Evolutionary conservation across 306 rosid genomes (phyloP).

Genomic region (Vigna mungo): DNA sequence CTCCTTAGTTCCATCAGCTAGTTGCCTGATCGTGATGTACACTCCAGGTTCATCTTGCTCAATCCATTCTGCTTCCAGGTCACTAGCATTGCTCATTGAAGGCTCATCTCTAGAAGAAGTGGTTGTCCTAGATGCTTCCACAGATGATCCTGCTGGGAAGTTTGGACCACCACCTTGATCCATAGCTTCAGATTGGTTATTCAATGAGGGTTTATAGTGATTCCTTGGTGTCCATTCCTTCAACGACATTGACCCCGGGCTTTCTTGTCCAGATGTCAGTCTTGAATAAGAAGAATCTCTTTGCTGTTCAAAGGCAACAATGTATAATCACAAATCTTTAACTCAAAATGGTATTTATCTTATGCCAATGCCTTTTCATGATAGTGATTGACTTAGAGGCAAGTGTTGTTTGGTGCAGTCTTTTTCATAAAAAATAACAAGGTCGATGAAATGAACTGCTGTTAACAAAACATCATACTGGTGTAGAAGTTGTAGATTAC

Average conservation of each 20-base stretch:
- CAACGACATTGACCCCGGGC: conserved; percentile 20
- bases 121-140: conserved; percentile 82
- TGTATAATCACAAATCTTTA: background rate
- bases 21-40: conserved; percentile 76
- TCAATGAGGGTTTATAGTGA: conserved; percentile 43
- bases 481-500: conserved; percentile 47
- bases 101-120: conserved; percentile 80
- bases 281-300: conserved; percentile 65
- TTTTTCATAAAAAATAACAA: background rate
- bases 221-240: conserved; percentile 67
- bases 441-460: background rate
- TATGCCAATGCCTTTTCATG: background rate
- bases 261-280: conserved; percentile 40
- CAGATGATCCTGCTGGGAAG: conserved; percentile 49
- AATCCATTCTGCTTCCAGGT: conserved; percentile 80
- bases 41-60: conserved; percentile 94
- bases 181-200: conserved; percentile 42
- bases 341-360: background rate
- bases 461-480: conserved; percentile 1
- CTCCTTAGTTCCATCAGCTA: conserved; percentile 80
- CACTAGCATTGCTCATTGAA: conserved; percentile 82
- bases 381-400: background rate
- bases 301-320: conserved; percentile 51
- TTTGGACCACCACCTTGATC: conserved; percentile 18
- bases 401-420: background rate